A percentile compares a stretch with the other conserved stretches of the same genome.
Conservation (phyloP, 2,329 filamentous ascomycete genomes). For the Claviceps fusiformis region DNA sequence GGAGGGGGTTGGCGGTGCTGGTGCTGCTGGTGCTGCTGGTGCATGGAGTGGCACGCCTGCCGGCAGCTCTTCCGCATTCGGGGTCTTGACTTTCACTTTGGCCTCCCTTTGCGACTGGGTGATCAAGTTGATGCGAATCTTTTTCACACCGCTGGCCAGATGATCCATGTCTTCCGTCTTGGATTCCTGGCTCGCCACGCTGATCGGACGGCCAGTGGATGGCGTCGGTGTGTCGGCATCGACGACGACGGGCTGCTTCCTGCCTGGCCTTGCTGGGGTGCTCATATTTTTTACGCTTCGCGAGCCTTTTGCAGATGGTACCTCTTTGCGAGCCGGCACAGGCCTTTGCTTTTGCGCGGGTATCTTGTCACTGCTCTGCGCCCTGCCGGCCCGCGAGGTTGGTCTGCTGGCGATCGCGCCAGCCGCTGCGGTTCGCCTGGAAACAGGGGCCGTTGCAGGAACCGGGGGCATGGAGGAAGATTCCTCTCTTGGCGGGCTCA, state of each 20-base stretch:
- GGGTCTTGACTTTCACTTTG: conserved; percentile 20
- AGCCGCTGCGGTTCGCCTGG: conserved; percentile 18
- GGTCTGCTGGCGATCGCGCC: conserved; percentile 13
- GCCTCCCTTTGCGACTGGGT: conserved; percentile 46
- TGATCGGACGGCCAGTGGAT: conserved; percentile 1
- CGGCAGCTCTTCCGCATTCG: neutral
- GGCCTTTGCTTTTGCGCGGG: conserved; percentile 48
- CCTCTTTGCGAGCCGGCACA: conserved; percentile 30
- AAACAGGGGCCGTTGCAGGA: conserved; percentile 2
- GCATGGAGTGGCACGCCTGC: too few species aligned
- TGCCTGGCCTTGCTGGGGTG: conserved; percentile 9
- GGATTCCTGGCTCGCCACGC: conserved; percentile 5
- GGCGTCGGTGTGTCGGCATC: conserved; percentile 7
- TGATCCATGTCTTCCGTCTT: conserved; percentile 36
- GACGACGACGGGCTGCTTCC: conserved; percentile 7
- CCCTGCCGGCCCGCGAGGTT: conserved; percentile 15
- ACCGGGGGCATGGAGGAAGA: neutral
- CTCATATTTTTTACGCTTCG: conserved; percentile 24
- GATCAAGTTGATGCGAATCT: conserved; percentile 48
- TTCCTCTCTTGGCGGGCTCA: conserved; percentile 11
- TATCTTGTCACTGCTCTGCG: conserved; percentile 26
- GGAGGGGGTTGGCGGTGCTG: conserved; percentile 12
- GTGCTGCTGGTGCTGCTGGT: neutral
- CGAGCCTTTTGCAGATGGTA: conserved; percentile 16
- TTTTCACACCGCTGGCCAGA: conserved; percentile 46